These are phyloP conservation scores for Ophiosphaerella korrae DNA, from an alignment of 2,329 filamentous ascomycete genomes.

Conservation along the genomic window DNA sequence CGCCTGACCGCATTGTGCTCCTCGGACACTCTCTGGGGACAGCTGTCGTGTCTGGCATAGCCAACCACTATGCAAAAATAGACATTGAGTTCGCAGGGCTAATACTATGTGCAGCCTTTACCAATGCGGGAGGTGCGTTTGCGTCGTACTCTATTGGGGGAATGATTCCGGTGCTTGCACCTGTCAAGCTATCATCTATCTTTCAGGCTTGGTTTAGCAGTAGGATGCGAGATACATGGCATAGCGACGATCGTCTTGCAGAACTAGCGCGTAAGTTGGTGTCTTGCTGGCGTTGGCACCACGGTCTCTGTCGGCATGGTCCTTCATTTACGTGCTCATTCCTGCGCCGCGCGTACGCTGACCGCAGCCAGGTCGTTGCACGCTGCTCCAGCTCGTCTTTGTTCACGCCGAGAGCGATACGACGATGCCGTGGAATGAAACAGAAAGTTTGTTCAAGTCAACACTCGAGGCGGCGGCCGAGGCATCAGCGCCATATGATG, in stretches of 20 bases:
- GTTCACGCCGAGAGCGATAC: constrained; percentile 42
- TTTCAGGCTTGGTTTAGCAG: constrained; percentile 67
- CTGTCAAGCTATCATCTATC: constrained; percentile 69
- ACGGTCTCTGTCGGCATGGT: background rate
- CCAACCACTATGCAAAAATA: constrained; percentile 67
- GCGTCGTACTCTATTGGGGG: constrained; percentile 79
- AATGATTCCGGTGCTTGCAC: constrained; percentile 75
- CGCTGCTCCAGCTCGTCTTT: constrained; percentile 34
- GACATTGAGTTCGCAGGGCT: constrained; percentile 76
- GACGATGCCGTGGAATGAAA: constrained; percentile 45
- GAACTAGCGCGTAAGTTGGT: constrained; percentile 54
- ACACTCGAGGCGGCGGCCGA: constrained; percentile 32
- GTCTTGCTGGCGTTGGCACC: background rate
- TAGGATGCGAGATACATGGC: constrained; percentile 79
- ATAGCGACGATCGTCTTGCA: constrained; percentile 69
- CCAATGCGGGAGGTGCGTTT: constrained; percentile 73
- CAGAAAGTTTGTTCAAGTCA: constrained; percentile 37
- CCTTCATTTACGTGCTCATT: background rate
- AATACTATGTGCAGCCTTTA: constrained; percentile 80
- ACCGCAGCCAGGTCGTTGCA: constrained; percentile 15
- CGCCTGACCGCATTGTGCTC: constrained; percentile 75
- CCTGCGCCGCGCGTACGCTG: background rate
- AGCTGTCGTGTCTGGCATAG: constrained; percentile 76
- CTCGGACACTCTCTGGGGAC: constrained; percentile 90
- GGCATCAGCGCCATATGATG: constrained; percentile 14